phyloP scores from a whole-genome alignment of 495 filamentous ascomycete species.

The Lophiostoma macrostomum region DNA sequence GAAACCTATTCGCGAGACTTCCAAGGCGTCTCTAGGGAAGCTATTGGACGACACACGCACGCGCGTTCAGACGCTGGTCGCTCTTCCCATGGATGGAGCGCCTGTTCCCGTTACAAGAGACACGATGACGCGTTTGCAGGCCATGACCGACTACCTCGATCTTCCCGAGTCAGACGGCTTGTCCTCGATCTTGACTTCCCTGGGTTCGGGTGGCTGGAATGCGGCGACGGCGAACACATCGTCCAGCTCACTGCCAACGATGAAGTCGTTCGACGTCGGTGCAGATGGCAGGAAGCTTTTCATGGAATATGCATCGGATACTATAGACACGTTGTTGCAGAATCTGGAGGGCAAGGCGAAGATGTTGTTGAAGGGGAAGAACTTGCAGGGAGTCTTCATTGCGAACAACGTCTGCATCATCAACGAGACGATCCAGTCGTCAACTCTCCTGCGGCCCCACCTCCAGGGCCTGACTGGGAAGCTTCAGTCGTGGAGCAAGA shows the following conservation, averaged over 20 bases:
- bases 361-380: constrained; percentile 72
- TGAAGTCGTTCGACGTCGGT: constrained; percentile 78
- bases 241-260: constrained; percentile 63
- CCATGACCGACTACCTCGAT: constrained; percentile 81
- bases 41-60: constrained; percentile 84
- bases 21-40: constrained; percentile 77
- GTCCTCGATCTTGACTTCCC: constrained; percentile 81
- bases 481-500: constrained; percentile 83
- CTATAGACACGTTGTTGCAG: constrained; percentile 73
- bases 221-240: constrained; percentile 45
- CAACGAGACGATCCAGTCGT: constrained; percentile 78
- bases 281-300: constrained; percentile 89
- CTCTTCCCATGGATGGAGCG: constrained; percentile 76
- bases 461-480: constrained; percentile 56
- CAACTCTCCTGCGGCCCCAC: constrained; percentile 71
- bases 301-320: constrained; percentile 80
- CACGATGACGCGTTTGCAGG: constrained; percentile 81
- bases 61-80: constrained; percentile 56
- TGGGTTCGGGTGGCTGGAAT: constrained; percentile 92
- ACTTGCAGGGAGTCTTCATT: constrained; percentile 80
- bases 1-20: constrained; percentile 86
- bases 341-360: constrained; percentile 74
- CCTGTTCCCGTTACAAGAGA: constrained; percentile 74
- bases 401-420: constrained; percentile 85
- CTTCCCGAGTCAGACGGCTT: no score